Conservation (phyloP, 371 early-diverging fungal species). For the Mortierella polycephala region DNA sequence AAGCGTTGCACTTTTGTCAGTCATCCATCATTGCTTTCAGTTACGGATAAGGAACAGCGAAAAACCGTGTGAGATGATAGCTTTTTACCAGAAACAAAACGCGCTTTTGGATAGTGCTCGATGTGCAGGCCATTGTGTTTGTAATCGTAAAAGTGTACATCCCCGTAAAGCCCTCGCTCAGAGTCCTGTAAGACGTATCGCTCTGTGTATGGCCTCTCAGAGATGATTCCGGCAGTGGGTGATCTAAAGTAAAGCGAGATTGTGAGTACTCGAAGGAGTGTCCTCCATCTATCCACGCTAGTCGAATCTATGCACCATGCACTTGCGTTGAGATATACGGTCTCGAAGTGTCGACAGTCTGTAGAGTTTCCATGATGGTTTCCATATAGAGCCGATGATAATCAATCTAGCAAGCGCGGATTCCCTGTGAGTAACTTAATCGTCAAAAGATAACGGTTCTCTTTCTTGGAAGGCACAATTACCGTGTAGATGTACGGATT, state of each 20-base stretch:
- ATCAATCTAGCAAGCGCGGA: slow-evolving; percentile 18
- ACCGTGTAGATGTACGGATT: slow-evolving; percentile 50
- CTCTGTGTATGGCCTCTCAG: slow-evolving; percentile 32
- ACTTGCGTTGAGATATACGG: slow-evolving; percentile 42
- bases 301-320: background rate
- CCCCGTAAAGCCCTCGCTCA: slow-evolving; percentile 39
- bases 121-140: slow-evolving; percentile 44
- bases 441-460: background rate
- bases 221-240: slow-evolving; percentile 44
- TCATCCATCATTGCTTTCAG: background rate
- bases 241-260: slow-evolving; percentile 11
- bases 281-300: no score
- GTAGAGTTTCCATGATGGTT: slow-evolving; percentile 26
- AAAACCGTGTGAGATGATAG: no score
- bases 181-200: slow-evolving; percentile 31
- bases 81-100: slow-evolving; percentile 44
- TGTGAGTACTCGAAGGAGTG: no score
- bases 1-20: no score
- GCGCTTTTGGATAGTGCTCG: slow-evolving; percentile 40
- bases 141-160: slow-evolving; percentile 52
- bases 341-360: slow-evolving; percentile 20
- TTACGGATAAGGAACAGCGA: no score
- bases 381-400: slow-evolving; percentile 41
- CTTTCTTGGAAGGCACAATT: background rate
- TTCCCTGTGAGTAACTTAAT: background rate